These are phyloP conservation scores for Gynandropsis gynandra DNA, from an alignment of 345 rosid genomes.

Conservation along the genomic window DNA sequence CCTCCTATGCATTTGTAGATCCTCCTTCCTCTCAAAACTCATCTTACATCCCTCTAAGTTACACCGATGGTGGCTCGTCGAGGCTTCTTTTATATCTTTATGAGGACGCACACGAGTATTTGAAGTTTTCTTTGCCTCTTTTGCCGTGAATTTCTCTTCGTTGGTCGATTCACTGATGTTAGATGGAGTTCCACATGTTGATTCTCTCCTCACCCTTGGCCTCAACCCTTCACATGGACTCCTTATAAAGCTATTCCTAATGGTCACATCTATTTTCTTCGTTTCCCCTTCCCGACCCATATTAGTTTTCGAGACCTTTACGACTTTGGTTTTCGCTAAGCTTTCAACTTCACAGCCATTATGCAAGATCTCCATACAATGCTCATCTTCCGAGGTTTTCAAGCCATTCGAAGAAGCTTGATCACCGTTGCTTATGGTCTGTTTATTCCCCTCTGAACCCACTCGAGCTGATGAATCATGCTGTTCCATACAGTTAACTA, in stretches of 20 bases:
- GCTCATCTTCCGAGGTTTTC: conserved; percentile 30
- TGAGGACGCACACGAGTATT: conserved; percentile 18
- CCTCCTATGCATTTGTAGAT: conserved; percentile 58
- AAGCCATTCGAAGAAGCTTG: conserved; percentile 24
- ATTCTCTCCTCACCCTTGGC: conserved; percentile 50
- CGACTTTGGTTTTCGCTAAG: conserved; percentile 17
- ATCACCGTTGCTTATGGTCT: conserved; percentile 22
- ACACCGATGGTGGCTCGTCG: conserved; percentile 40
- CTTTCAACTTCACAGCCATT: conserved; percentile 23
- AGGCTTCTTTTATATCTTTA: conserved; percentile 28
- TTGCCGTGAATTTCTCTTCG: conserved; percentile 27
- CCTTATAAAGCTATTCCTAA: conserved; percentile 65
- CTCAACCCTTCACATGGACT: conserved; percentile 99
- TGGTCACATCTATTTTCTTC: too few relatives aligned
- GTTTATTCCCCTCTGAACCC: conserved; percentile 13
- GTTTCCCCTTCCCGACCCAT: conserved; percentile 37
- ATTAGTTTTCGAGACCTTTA: conserved; percentile 3
- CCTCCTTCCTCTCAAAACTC: conserved; percentile 68
- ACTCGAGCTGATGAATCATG: conserved; percentile 22
- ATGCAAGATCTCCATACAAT: conserved; percentile 18
- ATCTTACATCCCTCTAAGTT: conserved; percentile 75
- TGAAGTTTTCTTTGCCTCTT: conserved; percentile 33
- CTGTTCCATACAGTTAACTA: conserved; percentile 7
- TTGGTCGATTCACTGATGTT: conserved; percentile 19
- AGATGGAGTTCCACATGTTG: conserved; percentile 18